Conservation (phyloP, 2,329 filamentous ascomycete species). For the Microcyclospora tardicrescens region DNA sequence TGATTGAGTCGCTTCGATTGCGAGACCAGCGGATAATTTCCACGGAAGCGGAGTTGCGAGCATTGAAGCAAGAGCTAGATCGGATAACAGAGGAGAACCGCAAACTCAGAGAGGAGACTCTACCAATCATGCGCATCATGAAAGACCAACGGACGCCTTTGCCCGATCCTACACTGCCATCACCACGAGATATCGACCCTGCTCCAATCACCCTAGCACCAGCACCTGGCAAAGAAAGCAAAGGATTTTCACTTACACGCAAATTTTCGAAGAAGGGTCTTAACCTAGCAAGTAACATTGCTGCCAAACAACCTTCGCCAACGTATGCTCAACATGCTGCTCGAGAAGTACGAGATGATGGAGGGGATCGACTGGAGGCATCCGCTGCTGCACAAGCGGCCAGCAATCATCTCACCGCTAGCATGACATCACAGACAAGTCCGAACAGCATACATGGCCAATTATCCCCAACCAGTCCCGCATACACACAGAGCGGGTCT, state of each 20-base stretch:
- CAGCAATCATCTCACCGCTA: slow-evolving; percentile 38
- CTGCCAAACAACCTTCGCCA: slow-evolving; percentile 39
- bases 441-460: slow-evolving; percentile 26
- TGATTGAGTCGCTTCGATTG: slow-evolving; percentile 78
- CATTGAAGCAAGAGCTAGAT: slow-evolving; percentile 46
- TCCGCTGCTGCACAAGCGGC: slow-evolving; percentile 39
- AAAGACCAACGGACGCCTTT: slow-evolving; percentile 88
- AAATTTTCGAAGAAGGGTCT: slow-evolving; percentile 42
- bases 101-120: slow-evolving; percentile 76
- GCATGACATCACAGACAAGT: slow-evolving; percentile 32
- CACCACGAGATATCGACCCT: slow-evolving; percentile 19
- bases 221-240: slow-evolving; percentile 18
- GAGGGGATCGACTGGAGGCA: slow-evolving; percentile 29
- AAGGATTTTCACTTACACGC: slow-evolving; percentile 36
- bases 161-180: slow-evolving; percentile 38
- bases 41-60: slow-evolving; percentile 70
- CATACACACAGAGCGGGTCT: slow-evolving; percentile 27
- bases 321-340: slow-evolving; percentile 28
- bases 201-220: slow-evolving; percentile 15
- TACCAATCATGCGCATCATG: slow-evolving; percentile 77
- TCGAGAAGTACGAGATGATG: slow-evolving; percentile 21
- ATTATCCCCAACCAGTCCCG: slow-evolving; percentile 37
- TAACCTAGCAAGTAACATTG: slow-evolving; percentile 29
- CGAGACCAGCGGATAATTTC: slow-evolving; percentile 81
- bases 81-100: slow-evolving; percentile 64